Evolutionary conservation across 2,329 filamentous ascomycete genomes (phyloP), one percentile per base, ranked within the genome.

Genomic region (Aspergillus flavus): DNA sequence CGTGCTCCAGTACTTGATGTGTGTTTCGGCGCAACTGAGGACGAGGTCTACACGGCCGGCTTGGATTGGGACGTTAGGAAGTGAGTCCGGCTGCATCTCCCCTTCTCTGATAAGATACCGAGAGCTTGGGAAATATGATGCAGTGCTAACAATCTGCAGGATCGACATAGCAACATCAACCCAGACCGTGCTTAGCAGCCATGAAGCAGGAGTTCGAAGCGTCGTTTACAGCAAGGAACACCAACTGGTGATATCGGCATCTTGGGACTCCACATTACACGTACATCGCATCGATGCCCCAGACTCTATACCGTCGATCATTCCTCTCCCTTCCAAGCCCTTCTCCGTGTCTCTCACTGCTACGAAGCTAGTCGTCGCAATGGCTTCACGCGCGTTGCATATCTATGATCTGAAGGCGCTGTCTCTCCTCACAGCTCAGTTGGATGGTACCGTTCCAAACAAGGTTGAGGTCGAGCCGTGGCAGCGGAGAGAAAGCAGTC

Each of bases 181-280:
- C 59, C 89, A 93, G 76, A 91, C 86, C 0, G 85, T 91, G 10
- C 78, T 99, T 55, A 92, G 91, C 80, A 89, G 88, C 64, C 95
- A 99, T 80, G 80, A 85, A 52, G 88, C 89, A 6, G 90, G 92
- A 59, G 95, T 94, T 61, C 92, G 93, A 74, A 90, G 88, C 67
- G 88, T 99, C 60, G 90, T 92, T 65, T 98, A 93, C 82, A 93
- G 89, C 78, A 83, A 84, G 65, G 84, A 91, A 66, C 88, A 94
- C 75, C 87, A 87, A 56, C 83, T 97, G 66, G 86, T 99, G 62
- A 84, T 98, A 68, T 97, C 93, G 61, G 91, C 92, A 58, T 96
- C 94, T 6, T 99, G 95, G 95, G 94, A 99, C 78, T 89, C 86
- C 65, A 97, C 92, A 7, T 84, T 99, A 52, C 93, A 97, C 76